phyloP scores from a whole-genome alignment of 345 rosid species.

The Bruguiera sexangula region DNA sequence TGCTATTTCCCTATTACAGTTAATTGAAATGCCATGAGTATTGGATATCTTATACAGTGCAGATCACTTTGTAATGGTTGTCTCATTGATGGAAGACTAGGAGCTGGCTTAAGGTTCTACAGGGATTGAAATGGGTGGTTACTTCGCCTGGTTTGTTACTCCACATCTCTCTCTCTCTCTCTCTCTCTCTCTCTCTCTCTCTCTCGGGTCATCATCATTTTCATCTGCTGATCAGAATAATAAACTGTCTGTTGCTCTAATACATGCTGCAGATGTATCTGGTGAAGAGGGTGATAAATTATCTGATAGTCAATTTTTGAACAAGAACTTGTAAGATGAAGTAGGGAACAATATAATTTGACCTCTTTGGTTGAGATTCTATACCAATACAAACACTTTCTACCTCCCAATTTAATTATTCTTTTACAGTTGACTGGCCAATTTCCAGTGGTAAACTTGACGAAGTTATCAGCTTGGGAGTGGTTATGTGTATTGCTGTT shows the following conservation, averaged over 20 bases:
- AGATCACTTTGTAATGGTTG: too few relatives aligned
- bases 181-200: background rate
- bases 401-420: too few relatives aligned
- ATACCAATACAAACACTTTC: too few relatives aligned
- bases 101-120: too few relatives aligned
- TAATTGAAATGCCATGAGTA: too few relatives aligned
- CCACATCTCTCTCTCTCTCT: background rate
- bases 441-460: background rate
- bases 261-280: slow-evolving; percentile 8
- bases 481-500: slow-evolving; percentile 2
- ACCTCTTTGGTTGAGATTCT: background rate
- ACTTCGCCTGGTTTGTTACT: too few relatives aligned
- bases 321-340: background rate
- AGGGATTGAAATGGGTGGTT: too few relatives aligned
- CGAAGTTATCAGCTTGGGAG: background rate
- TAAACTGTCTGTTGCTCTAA: slow-evolving; percentile 2
- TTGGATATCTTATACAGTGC: too few relatives aligned
- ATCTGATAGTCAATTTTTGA: background rate
- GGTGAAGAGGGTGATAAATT: background rate
- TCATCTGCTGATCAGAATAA: background rate
- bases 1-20: too few relatives aligned
- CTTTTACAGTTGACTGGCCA: too few relatives aligned
- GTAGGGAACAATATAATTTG: background rate
- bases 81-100: too few relatives aligned
- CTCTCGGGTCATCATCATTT: background rate